These are phyloP conservation scores for Desmodesmus armatus DNA, from an alignment of 139 green algal genomes.

Conservation along the genomic window DNA sequence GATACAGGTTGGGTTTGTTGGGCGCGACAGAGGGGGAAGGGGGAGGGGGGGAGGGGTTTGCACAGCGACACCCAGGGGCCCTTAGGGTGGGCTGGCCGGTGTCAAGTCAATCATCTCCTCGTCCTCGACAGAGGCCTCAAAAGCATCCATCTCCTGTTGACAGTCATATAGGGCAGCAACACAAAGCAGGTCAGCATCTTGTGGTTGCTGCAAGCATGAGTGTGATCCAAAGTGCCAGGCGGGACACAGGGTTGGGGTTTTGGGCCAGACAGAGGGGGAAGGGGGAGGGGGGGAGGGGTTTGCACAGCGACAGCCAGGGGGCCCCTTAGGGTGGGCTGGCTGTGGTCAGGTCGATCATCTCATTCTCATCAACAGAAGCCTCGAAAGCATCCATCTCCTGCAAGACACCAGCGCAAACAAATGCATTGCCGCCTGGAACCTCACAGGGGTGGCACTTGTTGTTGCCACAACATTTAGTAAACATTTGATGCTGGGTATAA, in stretches of 20 bases:
- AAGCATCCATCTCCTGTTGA: too few species aligned
- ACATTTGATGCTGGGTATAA: too few species aligned
- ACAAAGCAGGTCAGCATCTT: neutral
- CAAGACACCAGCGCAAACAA: too few species aligned
- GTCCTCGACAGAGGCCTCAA: too few species aligned
- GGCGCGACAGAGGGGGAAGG: neutral
- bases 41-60: neutral
- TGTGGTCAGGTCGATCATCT: neutral
- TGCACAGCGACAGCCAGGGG: neutral
- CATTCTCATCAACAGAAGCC: neutral
- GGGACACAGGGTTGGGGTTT: too few species aligned
- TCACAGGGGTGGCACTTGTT: neutral
- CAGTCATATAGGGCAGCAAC: neutral
- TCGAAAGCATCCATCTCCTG: too few species aligned
- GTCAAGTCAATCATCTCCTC: too few species aligned
- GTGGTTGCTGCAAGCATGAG: neutral
- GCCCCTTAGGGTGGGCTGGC: neutral
- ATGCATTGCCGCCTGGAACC: too few species aligned
- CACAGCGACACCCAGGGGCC: neutral
- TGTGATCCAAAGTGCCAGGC: neutral
- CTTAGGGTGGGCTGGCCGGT: neutral
- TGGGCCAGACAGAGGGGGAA: neutral
- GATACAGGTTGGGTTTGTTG: too few species aligned
- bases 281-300: too few species aligned
- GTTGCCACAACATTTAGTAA: neutral